Conservation (phyloP, 352 stramenopile species). For the Aphanomyces invadans region DNA sequence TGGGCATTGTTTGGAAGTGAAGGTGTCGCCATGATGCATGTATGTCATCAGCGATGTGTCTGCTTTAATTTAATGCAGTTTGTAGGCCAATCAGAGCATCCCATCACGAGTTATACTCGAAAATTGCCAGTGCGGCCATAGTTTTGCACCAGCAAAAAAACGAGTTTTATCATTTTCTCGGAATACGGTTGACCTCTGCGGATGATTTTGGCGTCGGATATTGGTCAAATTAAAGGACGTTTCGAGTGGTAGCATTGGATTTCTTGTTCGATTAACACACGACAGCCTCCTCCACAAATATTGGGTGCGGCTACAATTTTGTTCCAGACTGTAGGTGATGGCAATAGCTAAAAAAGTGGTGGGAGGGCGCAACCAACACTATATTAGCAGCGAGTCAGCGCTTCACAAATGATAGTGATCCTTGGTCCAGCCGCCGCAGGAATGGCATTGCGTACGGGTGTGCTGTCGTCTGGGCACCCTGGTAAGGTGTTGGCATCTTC, state of each 20-base stretch:
- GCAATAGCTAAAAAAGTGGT: too few species aligned
- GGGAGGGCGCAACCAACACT: too few species aligned
- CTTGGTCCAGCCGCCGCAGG: too few species aligned
- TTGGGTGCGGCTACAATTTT: background rate
- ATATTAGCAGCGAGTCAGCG: too few species aligned
- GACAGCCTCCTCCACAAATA: background rate
- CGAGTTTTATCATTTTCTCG: background rate
- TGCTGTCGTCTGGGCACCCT: too few species aligned
- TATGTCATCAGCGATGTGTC: background rate
- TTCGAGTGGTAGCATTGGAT: background rate
- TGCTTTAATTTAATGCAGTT: background rate
- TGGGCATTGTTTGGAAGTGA: background rate
- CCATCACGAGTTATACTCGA: background rate
- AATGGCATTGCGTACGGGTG: too few species aligned
- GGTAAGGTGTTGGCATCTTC: too few species aligned
- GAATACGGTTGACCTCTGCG: too few species aligned
- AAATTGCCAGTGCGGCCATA: background rate
- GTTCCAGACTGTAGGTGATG: slow-evolving; percentile 1
- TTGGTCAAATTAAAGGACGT: background rate
- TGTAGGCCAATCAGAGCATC: background rate
- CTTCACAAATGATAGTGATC: too few species aligned
- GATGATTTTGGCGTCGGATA: background rate
- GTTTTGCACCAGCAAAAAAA: background rate
- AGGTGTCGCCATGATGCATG: background rate
- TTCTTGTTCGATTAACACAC: too few species aligned